phyloP scores from a whole-genome alignment of 2,329 filamentous ascomycete genomes.

The Colletotrichum sp. region DNA sequence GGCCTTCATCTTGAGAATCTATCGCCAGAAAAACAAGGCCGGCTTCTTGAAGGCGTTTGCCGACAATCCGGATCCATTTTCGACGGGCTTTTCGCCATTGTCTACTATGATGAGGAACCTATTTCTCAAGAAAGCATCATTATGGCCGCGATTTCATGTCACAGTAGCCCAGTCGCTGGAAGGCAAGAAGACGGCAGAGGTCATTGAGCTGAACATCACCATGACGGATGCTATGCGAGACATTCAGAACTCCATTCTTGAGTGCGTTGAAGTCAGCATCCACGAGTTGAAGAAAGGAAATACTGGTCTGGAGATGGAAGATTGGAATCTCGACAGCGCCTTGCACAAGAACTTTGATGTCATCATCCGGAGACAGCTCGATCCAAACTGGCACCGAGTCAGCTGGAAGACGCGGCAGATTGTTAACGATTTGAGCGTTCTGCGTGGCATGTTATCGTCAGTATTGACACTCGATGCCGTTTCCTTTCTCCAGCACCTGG shows the following conservation, averaged over 20 bases:
- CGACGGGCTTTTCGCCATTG: conserved; percentile 84
- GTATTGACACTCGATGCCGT: conserved; percentile 89
- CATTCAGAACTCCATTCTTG: conserved; percentile 92
- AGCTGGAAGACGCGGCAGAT: conserved; percentile 96
- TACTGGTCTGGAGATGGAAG: conserved; percentile 89
- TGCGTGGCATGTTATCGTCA: conserved; percentile 81
- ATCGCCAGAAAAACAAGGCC: conserved; percentile 89
- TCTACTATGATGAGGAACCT: conserved; percentile 91
- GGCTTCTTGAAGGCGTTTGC: conserved; percentile 97
- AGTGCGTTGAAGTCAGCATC: conserved; percentile 95
- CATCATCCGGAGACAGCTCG: conserved; percentile 85
- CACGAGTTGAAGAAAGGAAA: conserved; percentile 93
- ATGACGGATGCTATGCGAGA: conserved; percentile 95
- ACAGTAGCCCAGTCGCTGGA: conserved; percentile 89
- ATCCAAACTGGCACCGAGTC: conserved; percentile 96
- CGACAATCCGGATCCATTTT: conserved; percentile 90
- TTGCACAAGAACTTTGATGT: conserved; percentile 91
- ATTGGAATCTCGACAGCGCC: conserved; percentile 95
- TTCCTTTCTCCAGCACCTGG: conserved; percentile 89
- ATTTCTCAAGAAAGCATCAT: conserved; percentile 84
- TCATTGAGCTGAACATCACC: conserved; percentile 93
- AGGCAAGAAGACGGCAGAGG: conserved; percentile 90
- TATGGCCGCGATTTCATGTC: conserved; percentile 95
- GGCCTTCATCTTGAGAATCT: conserved; percentile 93
- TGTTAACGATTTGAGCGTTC: conserved; percentile 83